A percentile compares a stretch with the other conserved stretches of the same genome.
Evolutionary conservation across 192 early-diverging fungal species (phyloP).

Genomic region (Coemansia sp.): DNA sequence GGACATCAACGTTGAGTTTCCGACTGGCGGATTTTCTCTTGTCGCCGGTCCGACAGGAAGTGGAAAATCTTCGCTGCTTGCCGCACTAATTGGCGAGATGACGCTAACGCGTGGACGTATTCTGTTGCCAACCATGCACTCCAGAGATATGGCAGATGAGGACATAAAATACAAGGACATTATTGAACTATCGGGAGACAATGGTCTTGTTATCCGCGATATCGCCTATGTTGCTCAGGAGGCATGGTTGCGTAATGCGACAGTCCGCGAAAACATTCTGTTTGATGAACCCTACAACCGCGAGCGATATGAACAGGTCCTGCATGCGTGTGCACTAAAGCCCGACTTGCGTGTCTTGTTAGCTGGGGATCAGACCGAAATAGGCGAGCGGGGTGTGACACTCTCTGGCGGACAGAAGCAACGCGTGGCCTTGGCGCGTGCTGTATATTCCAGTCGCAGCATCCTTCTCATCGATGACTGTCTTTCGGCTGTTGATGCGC

Average conservation of each 20-base stretch:
- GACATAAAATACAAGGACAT: slow-evolving; percentile 13
- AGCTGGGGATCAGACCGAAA: slow-evolving; percentile 85
- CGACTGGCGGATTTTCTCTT: slow-evolving; percentile 65
- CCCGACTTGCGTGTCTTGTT: slow-evolving; percentile 83
- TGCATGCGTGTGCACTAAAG: slow-evolving; percentile 78
- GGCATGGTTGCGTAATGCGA: slow-evolving; percentile 69
- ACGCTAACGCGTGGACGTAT: slow-evolving; percentile 31
- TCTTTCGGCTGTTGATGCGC: slow-evolving; percentile 91
- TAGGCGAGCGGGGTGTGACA: slow-evolving; percentile 82
- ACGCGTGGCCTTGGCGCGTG: slow-evolving; percentile 79
- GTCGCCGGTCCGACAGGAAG: slow-evolving; percentile 84
- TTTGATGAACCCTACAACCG: slow-evolving; percentile 77
- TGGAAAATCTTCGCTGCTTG: slow-evolving; percentile 81
- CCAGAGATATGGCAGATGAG: neutral
- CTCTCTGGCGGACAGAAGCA: slow-evolving; percentile 85
- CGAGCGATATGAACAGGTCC: slow-evolving; percentile 70
- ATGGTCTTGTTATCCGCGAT: slow-evolving; percentile 45
- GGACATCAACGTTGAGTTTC: slow-evolving; percentile 70
- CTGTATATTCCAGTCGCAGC: slow-evolving; percentile 71
- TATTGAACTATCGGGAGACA: slow-evolving; percentile 46
- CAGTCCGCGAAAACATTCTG: slow-evolving; percentile 79
- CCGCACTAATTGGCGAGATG: slow-evolving; percentile 83
- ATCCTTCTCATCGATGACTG: slow-evolving; percentile 82
- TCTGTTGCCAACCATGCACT: slow-evolving; percentile 12
- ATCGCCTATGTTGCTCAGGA: slow-evolving; percentile 88